Evolutionary conservation across 169 alveolate genomes (phyloP), one percentile per base, ranked within the genome.

Genomic region (Plasmodium gallinaceum): DNA sequence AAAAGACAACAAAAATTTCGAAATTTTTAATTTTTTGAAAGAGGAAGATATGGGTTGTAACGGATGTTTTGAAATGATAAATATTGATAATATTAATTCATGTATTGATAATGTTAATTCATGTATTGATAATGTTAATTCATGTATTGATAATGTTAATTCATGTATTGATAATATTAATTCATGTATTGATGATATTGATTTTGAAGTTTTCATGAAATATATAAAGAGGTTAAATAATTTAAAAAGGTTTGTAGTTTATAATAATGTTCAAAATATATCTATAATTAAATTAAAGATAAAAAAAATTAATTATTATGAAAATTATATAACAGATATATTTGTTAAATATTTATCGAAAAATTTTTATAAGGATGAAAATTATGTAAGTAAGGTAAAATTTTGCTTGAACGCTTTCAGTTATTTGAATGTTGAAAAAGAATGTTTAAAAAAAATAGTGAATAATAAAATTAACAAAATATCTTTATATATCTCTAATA

Each of bases 201-300:
- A 65, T 18, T 78, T 78, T 78, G 7, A 26, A 22, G 14, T 42
- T 57, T 58, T 78, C 22, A 66, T 64, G 37, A 64, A 52, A 48
- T 78, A 64, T 37, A 26, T 78, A 78, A 78, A 58, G 18, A 51
- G 76, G 43, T 32, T 78, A 43, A 78, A 20, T 48, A 66, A 58
- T 43, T 46, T 58, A 20, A 51, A 20, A 64, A 20, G 43, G 8
- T 78, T 64, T 70, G 64, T 78, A 46, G 0, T 10, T 7, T 70
- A 65, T n/a, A 72, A 78, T 8, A 48, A 69, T 78, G n/a, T 78
- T 22, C 57, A 78, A 45, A 78, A 65, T 78, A 58, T 78, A 65
- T 54, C 69, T 70, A 62, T 78, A 32, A 46, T 78, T 14, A 43
- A 37, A 12, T 43, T 64, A 37, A 51, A 51, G n/a, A 32, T 46